Conservation (phyloP, 495 filamentous ascomycete genomes). For the Tetracladium marchalianum region DNA sequence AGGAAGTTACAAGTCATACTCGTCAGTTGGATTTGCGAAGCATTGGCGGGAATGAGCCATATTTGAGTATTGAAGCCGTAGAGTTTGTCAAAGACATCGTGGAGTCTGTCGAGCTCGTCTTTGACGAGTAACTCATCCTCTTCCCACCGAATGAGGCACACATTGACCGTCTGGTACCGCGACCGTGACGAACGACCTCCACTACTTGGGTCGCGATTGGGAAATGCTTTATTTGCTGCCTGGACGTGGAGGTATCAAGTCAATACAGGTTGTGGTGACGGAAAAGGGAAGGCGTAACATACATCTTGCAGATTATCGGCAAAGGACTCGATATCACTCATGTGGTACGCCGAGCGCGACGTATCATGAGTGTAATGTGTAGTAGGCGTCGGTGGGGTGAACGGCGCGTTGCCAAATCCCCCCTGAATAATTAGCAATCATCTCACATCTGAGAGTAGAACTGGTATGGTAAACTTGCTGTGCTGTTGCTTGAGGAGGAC, state of each 20-base stretch:
- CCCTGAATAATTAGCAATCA: too few species aligned
- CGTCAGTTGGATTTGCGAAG: slow-evolving; percentile 39
- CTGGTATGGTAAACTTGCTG: too few species aligned
- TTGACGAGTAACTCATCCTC: slow-evolving; percentile 3
- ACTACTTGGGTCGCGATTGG: slow-evolving; percentile 1
- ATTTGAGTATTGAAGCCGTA: slow-evolving; percentile 39
- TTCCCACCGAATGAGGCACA: slow-evolving; percentile 6
- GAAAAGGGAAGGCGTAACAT: not conserved
- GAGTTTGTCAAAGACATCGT: slow-evolving; percentile 22
- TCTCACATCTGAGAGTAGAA: too few species aligned
- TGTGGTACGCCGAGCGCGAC: not conserved
- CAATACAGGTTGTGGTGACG: too few species aligned
- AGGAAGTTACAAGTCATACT: slow-evolving; percentile 37
- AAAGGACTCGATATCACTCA: not conserved
- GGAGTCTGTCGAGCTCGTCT: slow-evolving; percentile 2
- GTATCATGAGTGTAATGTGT: not conserved
- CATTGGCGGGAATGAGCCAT: slow-evolving; percentile 40
- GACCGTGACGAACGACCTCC: not conserved
- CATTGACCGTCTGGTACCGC: slow-evolving; percentile 6
- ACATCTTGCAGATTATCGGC: not conserved
- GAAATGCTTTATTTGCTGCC: slow-evolving; percentile 6
- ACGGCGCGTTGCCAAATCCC: slow-evolving; percentile 47
- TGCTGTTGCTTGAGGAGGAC: too few species aligned
- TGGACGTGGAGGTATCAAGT: not conserved
- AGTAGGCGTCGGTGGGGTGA: slow-evolving; percentile 21